Evolutionary conservation across 805 yeast species (phyloP).

Genomic region (Myxozyma sirexii): DNA sequence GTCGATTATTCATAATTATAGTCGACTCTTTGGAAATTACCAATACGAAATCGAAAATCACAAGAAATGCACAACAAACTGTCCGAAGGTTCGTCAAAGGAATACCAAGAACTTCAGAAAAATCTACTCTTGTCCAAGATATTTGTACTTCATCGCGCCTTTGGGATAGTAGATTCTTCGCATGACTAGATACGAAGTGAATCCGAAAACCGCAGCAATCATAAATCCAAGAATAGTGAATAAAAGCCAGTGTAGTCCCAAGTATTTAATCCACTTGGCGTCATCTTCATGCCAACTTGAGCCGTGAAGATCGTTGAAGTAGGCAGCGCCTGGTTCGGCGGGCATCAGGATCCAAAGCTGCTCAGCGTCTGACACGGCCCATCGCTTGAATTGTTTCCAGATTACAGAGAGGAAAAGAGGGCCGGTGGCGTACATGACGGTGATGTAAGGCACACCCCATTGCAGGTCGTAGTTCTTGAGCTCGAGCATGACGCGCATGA

Average conservation of each 20-base stretch:
- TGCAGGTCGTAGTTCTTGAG: slow-evolving; percentile 66
- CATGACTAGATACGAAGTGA: slow-evolving; percentile 25
- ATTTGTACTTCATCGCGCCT: slow-evolving; percentile 15
- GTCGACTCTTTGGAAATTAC: too few relatives aligned
- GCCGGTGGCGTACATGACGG: slow-evolving; percentile 93
- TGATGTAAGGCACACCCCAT: slow-evolving; percentile 84
- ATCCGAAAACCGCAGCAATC: slow-evolving; percentile 44
- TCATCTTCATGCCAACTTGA: slow-evolving; percentile 93
- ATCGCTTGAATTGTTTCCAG: slow-evolving; percentile 82
- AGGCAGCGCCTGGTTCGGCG: slow-evolving; percentile 53
- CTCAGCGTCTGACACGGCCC: slow-evolving; percentile 63
- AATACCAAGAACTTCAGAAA: too few relatives aligned
- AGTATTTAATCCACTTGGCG: slow-evolving; percentile 71
- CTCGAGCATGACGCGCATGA: slow-evolving; percentile 66
- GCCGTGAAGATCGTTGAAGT: slow-evolving; percentile 76
- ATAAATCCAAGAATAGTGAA: slow-evolving; percentile 73
- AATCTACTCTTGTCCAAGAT: slow-evolving; percentile 15
- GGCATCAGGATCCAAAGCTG: slow-evolving; percentile 73
- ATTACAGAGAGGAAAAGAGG: slow-evolving; percentile 83
- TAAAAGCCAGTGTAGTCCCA: slow-evolving; percentile 73
- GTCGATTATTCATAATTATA: too few relatives aligned
- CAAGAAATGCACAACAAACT: too few relatives aligned
- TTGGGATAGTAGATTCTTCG: slow-evolving; percentile 14
- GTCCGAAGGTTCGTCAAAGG: too few relatives aligned
- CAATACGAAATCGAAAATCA: too few relatives aligned